phyloP scores from a whole-genome alignment of 2,329 filamentous ascomycete species.

The Coleophoma crateriformis region DNA sequence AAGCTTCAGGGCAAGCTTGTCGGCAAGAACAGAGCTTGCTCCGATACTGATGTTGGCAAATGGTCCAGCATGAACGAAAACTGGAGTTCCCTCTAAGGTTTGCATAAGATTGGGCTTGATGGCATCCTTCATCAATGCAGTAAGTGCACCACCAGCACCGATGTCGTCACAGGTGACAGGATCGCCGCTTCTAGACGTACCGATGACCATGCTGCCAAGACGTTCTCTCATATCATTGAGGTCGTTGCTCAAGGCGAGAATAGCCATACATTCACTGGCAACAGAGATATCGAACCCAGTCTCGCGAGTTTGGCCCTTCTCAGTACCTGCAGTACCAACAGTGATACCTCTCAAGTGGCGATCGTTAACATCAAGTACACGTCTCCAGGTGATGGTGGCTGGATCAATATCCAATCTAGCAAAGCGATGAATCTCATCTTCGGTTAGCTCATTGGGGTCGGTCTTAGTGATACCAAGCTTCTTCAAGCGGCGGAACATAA shows the following conservation, averaged over 20 bases:
- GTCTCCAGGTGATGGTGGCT: conserved; percentile 93
- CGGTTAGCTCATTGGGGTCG: conserved; percentile 81
- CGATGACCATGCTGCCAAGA: conserved; percentile 92
- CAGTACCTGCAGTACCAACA: conserved; percentile 80
- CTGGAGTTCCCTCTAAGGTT: conserved; percentile 91
- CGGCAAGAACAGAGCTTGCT: conserved; percentile 89
- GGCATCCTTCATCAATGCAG: conserved; percentile 93
- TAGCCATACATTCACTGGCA: conserved; percentile 97
- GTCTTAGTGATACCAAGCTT: conserved; percentile 97
- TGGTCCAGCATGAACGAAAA: conserved; percentile 94
- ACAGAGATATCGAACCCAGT: conserved; percentile 98
- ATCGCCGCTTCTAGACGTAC: conserved; percentile 77
- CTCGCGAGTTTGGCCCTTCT: conserved; percentile 81
- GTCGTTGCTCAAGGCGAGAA: conserved; percentile 86
- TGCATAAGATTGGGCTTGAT: conserved; percentile 99
- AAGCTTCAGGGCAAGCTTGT: conserved; percentile 93
- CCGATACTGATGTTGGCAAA: conserved; percentile 99
- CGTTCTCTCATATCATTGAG: conserved; percentile 87
- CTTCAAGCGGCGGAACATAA: conserved; percentile 90
- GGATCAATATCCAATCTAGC: conserved; percentile 96
- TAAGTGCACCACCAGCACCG: conserved; percentile 84
- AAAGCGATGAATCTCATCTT: conserved; percentile 82
- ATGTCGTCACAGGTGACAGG: conserved; percentile 95
- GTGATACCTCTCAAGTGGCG: conserved; percentile 86
- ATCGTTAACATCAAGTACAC: conserved; percentile 96